phyloP scores from a whole-genome alignment of 2,329 filamentous ascomycete genomes.

The Venturia aucupariae region DNA sequence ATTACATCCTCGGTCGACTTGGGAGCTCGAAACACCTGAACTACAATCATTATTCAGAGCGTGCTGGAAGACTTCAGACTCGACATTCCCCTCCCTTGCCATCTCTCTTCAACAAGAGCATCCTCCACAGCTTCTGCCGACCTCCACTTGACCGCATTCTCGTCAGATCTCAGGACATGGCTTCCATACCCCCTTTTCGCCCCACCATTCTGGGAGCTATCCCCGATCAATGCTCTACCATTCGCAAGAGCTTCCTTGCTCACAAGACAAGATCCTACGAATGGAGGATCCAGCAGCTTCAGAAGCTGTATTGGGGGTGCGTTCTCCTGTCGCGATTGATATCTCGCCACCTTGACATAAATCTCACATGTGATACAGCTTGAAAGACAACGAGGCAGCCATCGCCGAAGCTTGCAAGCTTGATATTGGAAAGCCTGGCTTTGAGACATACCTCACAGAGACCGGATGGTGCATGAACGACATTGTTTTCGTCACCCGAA shows the following conservation, averaged over 20 bases:
- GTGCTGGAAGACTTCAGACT: not conserved
- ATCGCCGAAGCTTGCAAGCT: slow-evolving; percentile 65
- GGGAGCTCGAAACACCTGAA: not conserved
- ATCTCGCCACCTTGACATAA: not conserved
- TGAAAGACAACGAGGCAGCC: slow-evolving; percentile 67
- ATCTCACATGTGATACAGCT: slow-evolving; percentile 24
- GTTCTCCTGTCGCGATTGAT: slow-evolving; percentile 16
- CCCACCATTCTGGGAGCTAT: slow-evolving; percentile 8
- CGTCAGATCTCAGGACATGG: not conserved
- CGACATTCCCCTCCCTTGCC: not conserved
- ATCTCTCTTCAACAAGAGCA: not conserved
- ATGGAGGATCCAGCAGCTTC: slow-evolving; percentile 76
- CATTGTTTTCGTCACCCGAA: slow-evolving; percentile 66
- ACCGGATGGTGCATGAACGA: slow-evolving; percentile 72
- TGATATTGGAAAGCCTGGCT: slow-evolving; percentile 69
- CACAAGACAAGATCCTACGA: slow-evolving; percentile 75
- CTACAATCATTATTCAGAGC: not conserved
- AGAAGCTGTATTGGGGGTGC: slow-evolving; percentile 87
- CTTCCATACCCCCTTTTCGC: not conserved
- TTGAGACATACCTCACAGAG: slow-evolving; percentile 68
- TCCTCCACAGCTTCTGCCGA: not conserved
- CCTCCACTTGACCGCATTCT: not conserved
- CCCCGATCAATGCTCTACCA: slow-evolving; percentile 8
- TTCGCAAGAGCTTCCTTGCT: slow-evolving; percentile 47
- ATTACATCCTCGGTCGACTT: not conserved